These are phyloP conservation scores for Malus sieversii DNA, from an alignment of 306 rosid genomes.

Conservation along the genomic window DNA sequence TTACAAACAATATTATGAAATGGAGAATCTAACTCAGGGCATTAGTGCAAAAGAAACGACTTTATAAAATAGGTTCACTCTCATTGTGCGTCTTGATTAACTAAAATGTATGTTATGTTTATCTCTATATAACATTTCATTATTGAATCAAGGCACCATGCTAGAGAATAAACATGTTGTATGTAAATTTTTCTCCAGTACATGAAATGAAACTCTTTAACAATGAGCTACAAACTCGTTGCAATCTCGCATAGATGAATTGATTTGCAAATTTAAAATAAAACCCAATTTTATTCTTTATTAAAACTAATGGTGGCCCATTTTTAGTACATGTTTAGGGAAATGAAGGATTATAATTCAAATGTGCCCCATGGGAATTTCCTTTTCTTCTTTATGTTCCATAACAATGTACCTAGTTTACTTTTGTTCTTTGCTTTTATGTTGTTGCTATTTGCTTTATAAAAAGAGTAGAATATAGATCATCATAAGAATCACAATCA, in stretches of 20 bases:
- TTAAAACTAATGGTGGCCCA: not conserved
- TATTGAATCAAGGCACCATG: too few relatives aligned
- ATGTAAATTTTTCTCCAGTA: too few relatives aligned
- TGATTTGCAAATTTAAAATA: not conserved
- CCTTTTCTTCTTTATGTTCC: slow-evolving; percentile 2
- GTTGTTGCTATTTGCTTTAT: slow-evolving; percentile 20
- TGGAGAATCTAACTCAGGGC: not conserved
- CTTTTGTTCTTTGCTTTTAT: slow-evolving; percentile 4
- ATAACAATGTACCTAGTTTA: not conserved
- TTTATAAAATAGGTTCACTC: not conserved
- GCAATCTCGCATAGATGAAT: not conserved
- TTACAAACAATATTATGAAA: not conserved
- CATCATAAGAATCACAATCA: slow-evolving; percentile 6
- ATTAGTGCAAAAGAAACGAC: not conserved
- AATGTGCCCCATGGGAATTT: slow-evolving; percentile 5
- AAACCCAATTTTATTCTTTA: not conserved
- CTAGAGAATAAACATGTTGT: not conserved
- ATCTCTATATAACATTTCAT: too few relatives aligned
- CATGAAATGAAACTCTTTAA: not conserved
- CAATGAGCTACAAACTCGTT: too few relatives aligned
- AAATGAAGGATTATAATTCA: slow-evolving; percentile 8
- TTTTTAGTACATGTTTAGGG: not conserved
- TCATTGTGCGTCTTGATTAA: not conserved
- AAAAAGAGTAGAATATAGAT: slow-evolving; percentile 3
- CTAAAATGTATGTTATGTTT: too few relatives aligned